phyloP scores from a whole-genome alignment of 2,329 filamentous ascomycete genomes.

The Cercospora sp. region DNA sequence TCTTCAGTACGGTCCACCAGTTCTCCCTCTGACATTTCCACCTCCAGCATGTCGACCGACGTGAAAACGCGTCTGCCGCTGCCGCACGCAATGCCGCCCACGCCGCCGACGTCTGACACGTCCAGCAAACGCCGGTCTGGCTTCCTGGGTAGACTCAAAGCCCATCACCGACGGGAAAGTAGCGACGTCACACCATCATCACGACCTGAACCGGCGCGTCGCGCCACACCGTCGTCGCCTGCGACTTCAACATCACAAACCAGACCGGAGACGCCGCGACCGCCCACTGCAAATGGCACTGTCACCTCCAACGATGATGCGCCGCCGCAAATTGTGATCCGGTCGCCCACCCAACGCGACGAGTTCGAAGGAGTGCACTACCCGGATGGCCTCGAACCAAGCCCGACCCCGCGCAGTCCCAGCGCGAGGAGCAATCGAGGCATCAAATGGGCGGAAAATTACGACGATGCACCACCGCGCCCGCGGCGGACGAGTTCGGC shows the following conservation, averaged over 20 bases:
- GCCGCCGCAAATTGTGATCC: constrained; percentile 14
- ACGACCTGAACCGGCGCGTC: constrained; percentile 7
- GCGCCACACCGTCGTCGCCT: constrained; percentile 3
- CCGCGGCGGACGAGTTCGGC: constrained; percentile 32
- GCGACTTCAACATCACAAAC: neutral
- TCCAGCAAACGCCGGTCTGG: constrained; percentile 24
- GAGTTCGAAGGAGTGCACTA: constrained; percentile 21
- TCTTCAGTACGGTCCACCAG: constrained; percentile 13
- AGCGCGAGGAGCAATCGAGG: constrained; percentile 25
- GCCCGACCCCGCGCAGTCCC: constrained; percentile 19
- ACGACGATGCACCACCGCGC: constrained; percentile 15
- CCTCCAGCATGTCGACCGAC: constrained; percentile 20
- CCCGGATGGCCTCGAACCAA: constrained; percentile 22
- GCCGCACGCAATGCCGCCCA: constrained; percentile 16
- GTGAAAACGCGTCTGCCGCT: constrained; percentile 11
- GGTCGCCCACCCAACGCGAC: constrained; percentile 20
- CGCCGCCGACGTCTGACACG: constrained; percentile 15
- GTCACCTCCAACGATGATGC: constrained; percentile 4
- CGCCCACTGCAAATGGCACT: constrained; percentile 13
- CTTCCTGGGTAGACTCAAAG: constrained; percentile 24
- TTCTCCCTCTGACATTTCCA: constrained; percentile 18
- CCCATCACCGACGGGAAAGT: constrained; percentile 23
- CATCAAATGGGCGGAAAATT: constrained; percentile 29
- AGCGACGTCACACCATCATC: constrained; percentile 14
- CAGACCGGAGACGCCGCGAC: constrained; percentile 3